Conservation (phyloP, 352 stramenopile species). For the Globisporangium irregulare region DNA sequence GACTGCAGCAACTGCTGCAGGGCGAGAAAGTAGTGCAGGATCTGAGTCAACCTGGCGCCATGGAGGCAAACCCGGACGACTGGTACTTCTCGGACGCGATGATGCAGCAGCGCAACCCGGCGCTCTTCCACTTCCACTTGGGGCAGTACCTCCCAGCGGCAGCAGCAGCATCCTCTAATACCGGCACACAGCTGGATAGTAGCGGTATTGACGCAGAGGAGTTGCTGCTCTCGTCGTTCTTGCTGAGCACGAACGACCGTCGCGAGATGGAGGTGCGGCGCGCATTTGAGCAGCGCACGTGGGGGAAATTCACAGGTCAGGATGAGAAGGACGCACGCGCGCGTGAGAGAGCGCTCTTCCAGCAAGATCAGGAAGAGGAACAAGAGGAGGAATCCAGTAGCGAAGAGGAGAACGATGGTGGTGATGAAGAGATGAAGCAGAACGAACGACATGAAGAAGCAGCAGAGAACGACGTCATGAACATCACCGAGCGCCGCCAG, state of each 20-base stretch:
- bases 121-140: constrained; percentile 82
- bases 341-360: constrained; percentile 30
- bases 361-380: constrained; percentile 41
- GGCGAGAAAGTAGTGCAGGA: constrained; percentile 15
- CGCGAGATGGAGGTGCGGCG: constrained; percentile 65
- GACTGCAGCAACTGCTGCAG: constrained; percentile 62
- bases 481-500: constrained; percentile 42
- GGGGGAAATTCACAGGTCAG: constrained; percentile 35
- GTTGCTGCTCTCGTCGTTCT: constrained; percentile 56
- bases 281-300: constrained; percentile 55
- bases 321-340: constrained; percentile 21
- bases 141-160: constrained; percentile 53
- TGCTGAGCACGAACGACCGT: constrained; percentile 67
- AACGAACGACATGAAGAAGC: constrained; percentile 7
- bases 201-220: neutral
- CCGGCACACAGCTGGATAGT: neutral
- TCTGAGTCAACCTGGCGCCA: constrained; percentile 6
- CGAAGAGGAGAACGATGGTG: constrained; percentile 28
- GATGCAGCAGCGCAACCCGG: constrained; percentile 79
- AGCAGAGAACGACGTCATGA: constrained; percentile 9
- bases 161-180: neutral
- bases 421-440: constrained; percentile 32
- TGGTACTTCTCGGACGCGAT: constrained; percentile 77
- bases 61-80: constrained; percentile 24
- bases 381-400: constrained; percentile 33